Conservation (phyloP, 805 yeast genomes). For the Teunomyces stri region DNA sequence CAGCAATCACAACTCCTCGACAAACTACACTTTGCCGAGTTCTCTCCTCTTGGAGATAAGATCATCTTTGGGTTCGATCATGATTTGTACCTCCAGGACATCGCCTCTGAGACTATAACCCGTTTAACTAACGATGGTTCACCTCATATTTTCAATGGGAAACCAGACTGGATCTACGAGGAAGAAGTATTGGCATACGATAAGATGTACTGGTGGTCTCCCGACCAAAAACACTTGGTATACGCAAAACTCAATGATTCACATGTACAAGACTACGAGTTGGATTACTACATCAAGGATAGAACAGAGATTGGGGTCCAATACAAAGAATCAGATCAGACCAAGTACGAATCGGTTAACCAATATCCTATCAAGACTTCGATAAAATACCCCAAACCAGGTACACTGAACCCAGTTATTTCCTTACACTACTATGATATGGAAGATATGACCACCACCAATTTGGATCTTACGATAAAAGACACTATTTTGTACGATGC, state of each 20-base stretch:
- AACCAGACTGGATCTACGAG: constrained; percentile 94
- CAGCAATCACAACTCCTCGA: constrained; percentile 14
- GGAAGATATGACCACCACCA: neutral
- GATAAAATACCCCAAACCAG: constrained; percentile 74
- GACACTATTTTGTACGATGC: constrained; percentile 22
- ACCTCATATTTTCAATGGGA: constrained; percentile 72
- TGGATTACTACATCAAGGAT: constrained; percentile 69
- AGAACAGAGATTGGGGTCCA: constrained; percentile 10
- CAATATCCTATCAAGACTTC: constrained; percentile 56
- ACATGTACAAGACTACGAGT: constrained; percentile 64
- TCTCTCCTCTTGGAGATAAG: constrained; percentile 71
- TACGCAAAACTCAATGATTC: constrained; percentile 72
- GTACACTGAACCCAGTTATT: constrained; percentile 69
- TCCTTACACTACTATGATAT: constrained; percentile 5
- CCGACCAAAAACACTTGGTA: constrained; percentile 61
- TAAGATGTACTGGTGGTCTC: constrained; percentile 86
- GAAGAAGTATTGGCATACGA: constrained; percentile 79
- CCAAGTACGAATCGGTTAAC: constrained; percentile 20
- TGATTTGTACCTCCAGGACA: constrained; percentile 60
- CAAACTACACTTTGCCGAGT: constrained; percentile 46
- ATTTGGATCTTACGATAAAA: neutral
- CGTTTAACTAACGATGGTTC: constrained; percentile 73
- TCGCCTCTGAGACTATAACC: constrained; percentile 21
- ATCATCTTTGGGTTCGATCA: constrained; percentile 68
- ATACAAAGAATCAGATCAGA: constrained; percentile 3